phyloP scores from a whole-genome alignment of 176 grass and related monocot species.

The Aegilops umbellulata region DNA sequence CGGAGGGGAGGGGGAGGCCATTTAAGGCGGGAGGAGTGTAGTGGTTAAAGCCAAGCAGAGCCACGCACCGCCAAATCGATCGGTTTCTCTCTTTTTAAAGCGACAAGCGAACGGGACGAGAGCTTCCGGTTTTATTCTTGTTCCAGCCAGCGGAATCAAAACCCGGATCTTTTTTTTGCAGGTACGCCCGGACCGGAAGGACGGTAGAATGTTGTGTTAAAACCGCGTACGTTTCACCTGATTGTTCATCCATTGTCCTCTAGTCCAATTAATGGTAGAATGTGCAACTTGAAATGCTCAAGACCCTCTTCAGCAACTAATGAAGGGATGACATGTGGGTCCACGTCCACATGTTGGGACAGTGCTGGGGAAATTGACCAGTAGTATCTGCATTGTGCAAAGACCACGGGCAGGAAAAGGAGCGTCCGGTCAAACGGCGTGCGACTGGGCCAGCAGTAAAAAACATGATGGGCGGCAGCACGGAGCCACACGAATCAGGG shows the following conservation, averaged over 20 bases:
- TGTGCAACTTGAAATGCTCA: background rate
- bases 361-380: background rate
- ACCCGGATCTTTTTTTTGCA: background rate
- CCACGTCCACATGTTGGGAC: background rate
- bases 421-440: conserved; percentile 25
- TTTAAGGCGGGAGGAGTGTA: conserved; percentile 45
- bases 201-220: background rate
- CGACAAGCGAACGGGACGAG: background rate
- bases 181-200: background rate
- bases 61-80: background rate
- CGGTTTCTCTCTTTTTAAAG: background rate
- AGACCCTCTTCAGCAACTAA: background rate
- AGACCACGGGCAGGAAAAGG: background rate
- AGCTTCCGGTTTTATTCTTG: background rate
- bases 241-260: background rate
- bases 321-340: background rate
- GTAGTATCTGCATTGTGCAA: background rate
- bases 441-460: background rate
- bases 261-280: background rate
- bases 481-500: background rate
- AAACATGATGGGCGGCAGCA: background rate
- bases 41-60: conserved; percentile 17
- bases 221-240: background rate
- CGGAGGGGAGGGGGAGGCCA: conserved; percentile 26
- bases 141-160: background rate